Percentiles rank a stretch among this genome's conserved stretches.
Evolutionary conservation across 2,329 filamentous ascomycete species (phyloP).

Genomic region (Cytospora mali): DNA sequence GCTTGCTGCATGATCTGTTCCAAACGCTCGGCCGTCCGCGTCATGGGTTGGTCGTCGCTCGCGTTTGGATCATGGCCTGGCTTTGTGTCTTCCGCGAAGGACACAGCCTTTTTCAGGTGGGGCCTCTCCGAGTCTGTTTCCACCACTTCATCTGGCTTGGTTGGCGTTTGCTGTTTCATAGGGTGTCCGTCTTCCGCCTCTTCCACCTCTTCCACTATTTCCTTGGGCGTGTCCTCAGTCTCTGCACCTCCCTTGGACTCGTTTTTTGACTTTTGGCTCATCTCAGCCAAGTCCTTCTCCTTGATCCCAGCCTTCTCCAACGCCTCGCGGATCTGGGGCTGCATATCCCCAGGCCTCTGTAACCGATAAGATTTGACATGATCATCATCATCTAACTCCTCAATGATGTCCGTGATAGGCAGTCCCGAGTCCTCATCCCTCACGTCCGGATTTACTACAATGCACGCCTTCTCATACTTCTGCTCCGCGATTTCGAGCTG

Average conservation of each 20-base stretch:
- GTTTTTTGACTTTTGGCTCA: conserved; percentile 5
- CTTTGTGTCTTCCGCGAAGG: conserved; percentile 65
- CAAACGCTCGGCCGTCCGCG: conserved; percentile 50
- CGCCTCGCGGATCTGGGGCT: conserved; percentile 69
- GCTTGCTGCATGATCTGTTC: conserved; percentile 61
- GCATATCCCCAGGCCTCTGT: conserved; percentile 67
- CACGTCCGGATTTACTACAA: conserved; percentile 62
- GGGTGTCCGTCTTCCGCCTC: background rate
- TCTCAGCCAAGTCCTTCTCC: conserved; percentile 30
- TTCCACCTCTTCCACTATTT: conserved; percentile 9
- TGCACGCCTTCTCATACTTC: conserved; percentile 65
- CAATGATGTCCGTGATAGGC: conserved; percentile 86
- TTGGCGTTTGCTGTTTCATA: background rate
- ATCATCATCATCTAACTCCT: conserved; percentile 88
- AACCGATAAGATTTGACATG: conserved; percentile 74
- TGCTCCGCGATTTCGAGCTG: conserved; percentile 70
- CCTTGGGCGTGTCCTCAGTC: conserved; percentile 1
- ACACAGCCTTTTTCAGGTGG: conserved; percentile 57
- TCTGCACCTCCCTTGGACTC: background rate
- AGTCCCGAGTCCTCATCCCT: conserved; percentile 66
- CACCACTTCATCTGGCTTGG: background rate
- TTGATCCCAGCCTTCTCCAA: conserved; percentile 76
- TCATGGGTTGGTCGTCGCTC: conserved; percentile 35
- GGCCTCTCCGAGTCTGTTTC: background rate
- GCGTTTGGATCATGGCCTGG: conserved; percentile 37